Base-by-base conservation (phyloP, 1,284 basidiomycete genomes). In the Amylostereum chailletii region DNA sequence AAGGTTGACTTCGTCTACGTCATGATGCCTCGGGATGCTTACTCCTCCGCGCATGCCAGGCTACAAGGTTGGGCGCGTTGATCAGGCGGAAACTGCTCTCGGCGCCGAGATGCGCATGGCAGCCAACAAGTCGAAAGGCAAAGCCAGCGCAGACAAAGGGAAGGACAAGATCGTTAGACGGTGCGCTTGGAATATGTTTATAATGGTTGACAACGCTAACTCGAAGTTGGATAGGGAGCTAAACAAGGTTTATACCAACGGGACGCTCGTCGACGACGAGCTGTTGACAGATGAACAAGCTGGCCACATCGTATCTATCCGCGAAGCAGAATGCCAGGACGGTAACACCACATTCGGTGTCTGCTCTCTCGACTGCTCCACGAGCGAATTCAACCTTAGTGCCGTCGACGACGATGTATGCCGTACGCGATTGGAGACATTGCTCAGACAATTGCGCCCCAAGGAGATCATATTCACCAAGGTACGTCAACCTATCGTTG, bases 41-140 rank as follows among this genome's bases (percentile, higher is more conserved):
- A 6, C n/a, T 48, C 9, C 31, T 5, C 36, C 69, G 2, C 69
- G 62, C 2, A 60, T 67, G 19, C 19, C 19, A 75, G 94, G 94
- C 0, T 92, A 96, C 72, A 97, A 98, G 69, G 92, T 99, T 50
- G 96, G 96, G 11, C 83, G 92, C 10, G 96, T 99, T 7, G 95
- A 98, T 62, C 96, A 99, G 68, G 84, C 86, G 2, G 96, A 99
- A 69, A 99, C 96, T 0, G 94, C 86, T 2, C 75, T 89, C 10
- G 86, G 86, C 3, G 86, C 86, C 5, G 86, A 89, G 63, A 89
- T 89, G 86, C 80, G 86, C 10, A 60, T 87, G 51, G 84, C 84
- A 5, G 83, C 82, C 5, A 76, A 90, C 46, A 88, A 86, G 64
- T 70, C 71, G 11, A 77, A 76, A 58, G 74, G 75, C 1, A 83